Evolutionary conservation across 1,139 yeast species (phyloP).

Genomic region (Kodamaea sp.): DNA sequence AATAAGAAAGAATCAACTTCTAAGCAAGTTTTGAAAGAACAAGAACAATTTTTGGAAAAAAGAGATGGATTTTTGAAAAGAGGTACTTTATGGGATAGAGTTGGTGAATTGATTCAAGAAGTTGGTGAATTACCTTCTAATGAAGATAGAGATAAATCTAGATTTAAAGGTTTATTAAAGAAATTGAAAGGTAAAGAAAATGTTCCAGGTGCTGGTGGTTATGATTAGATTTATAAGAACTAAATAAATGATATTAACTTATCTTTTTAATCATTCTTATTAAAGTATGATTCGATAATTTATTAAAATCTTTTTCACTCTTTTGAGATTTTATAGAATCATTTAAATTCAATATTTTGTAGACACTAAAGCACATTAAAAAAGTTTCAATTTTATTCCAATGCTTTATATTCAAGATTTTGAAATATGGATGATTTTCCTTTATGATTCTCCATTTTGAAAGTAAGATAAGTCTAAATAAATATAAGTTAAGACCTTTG

Average conservation of each 20-base stretch:
- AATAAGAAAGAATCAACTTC: slow-evolving; percentile 73
- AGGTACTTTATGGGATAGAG: slow-evolving; percentile 89
- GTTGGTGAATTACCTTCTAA: slow-evolving; percentile 32
- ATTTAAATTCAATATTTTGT: slow-evolving; percentile 38
- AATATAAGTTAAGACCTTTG: slow-evolving; percentile 31
- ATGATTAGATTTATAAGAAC: slow-evolving; percentile 4
- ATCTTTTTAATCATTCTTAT: no score
- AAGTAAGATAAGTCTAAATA: slow-evolving; percentile 33
- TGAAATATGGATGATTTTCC: slow-evolving; percentile 37
- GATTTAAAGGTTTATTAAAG: slow-evolving; percentile 24
- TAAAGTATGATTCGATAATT: no score
- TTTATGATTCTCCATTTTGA: slow-evolving; percentile 45
- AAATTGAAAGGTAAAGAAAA: slow-evolving; percentile 28
- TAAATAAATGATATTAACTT: no score
- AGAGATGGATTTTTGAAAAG: slow-evolving; percentile 77
- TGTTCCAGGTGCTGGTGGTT: slow-evolving; percentile 31
- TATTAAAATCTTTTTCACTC: neutral
- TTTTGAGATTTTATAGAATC: slow-evolving; percentile 25
- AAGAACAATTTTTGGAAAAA: slow-evolving; percentile 68
- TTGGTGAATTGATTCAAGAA: slow-evolving; percentile 43
- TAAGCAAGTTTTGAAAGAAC: slow-evolving; percentile 61
- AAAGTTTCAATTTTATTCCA: slow-evolving; percentile 38
- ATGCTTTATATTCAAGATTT: slow-evolving; percentile 19
- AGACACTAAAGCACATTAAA: slow-evolving; percentile 38
- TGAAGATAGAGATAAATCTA: slow-evolving; percentile 23